Evolutionary conservation across 2,329 filamentous ascomycete genomes (phyloP).

Genomic region (Fusarium kyushuense): DNA sequence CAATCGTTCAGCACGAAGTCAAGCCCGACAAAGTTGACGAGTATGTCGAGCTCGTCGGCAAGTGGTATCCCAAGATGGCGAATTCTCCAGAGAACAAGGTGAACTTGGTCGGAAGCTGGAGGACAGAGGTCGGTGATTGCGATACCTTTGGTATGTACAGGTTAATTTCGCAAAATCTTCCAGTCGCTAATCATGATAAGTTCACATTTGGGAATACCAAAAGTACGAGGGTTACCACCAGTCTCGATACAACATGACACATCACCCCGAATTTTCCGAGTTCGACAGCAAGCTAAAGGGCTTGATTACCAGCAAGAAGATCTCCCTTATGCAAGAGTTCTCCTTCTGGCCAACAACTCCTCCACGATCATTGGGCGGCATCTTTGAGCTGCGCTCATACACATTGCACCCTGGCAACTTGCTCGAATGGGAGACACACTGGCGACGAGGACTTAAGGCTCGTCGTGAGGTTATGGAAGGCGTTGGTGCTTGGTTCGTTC

Average conservation of each 20-base stretch:
- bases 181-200: constrained; percentile 60
- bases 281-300: constrained; percentile 88
- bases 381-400: constrained; percentile 97
- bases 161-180: not conserved
- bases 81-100: constrained; percentile 89
- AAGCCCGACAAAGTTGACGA: constrained; percentile 96
- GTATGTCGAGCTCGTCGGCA: constrained; percentile 88
- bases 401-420: constrained; percentile 95
- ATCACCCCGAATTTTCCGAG: constrained; percentile 83
- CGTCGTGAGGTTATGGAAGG: constrained; percentile 98
- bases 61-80: constrained; percentile 94
- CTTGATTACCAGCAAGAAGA: constrained; percentile 86
- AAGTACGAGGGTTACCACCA: constrained; percentile 96
- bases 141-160: constrained; percentile 86
- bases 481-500: constrained; percentile 97
- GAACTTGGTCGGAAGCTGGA: constrained; percentile 96
- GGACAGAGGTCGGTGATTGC: constrained; percentile 96
- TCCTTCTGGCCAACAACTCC: constrained; percentile 98
- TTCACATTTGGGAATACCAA: constrained; percentile 99
- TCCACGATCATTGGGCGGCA: constrained; percentile 87
- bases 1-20: constrained; percentile 95
- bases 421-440: constrained; percentile 98
- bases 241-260: constrained; percentile 85
- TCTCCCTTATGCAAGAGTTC: constrained; percentile 98
- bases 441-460: constrained; percentile 90